Evolutionary conservation across 208 protist species (phyloP).

Genomic region (Leishmania braziliensis): DNA sequence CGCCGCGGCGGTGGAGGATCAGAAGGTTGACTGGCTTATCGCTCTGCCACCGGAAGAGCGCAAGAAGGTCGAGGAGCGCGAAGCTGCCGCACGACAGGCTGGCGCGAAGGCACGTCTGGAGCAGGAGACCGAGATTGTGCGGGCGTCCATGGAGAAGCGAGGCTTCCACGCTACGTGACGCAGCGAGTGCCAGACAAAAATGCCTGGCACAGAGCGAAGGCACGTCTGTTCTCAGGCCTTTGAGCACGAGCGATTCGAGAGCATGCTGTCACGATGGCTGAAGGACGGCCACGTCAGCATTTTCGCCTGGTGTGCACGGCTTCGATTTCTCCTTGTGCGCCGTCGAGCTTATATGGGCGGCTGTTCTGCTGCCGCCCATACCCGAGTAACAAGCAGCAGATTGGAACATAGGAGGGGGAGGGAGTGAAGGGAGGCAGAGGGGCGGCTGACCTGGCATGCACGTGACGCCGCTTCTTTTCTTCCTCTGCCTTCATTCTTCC

Average conservation of each 20-base stretch:
- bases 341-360: not conserved
- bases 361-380: not conserved
- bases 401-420: not conserved
- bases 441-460: not conserved
- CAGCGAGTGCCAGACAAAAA: not conserved
- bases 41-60: constrained; percentile 36
- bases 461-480: not conserved
- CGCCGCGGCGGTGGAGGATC: constrained; percentile 41
- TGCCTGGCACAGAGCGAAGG: not conserved
- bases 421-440: not conserved
- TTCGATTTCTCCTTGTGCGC: not conserved
- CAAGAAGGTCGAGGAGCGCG: constrained; percentile 26
- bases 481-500: not conserved
- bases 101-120: constrained; percentile 19
- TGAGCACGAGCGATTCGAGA: not conserved
- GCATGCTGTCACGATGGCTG: not conserved
- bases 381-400: not conserved
- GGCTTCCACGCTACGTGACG: constrained; percentile 3
- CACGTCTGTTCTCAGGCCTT: not conserved
- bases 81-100: constrained; percentile 16
- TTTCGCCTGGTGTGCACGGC: not conserved
- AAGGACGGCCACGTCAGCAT: too few relatives aligned
- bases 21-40: constrained; percentile 46
- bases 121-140: constrained; percentile 20
- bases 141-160: constrained; percentile 15